These are phyloP conservation scores for Psidium guajava DNA, from an alignment of 345 rosid genomes.

Conservation along the genomic window DNA sequence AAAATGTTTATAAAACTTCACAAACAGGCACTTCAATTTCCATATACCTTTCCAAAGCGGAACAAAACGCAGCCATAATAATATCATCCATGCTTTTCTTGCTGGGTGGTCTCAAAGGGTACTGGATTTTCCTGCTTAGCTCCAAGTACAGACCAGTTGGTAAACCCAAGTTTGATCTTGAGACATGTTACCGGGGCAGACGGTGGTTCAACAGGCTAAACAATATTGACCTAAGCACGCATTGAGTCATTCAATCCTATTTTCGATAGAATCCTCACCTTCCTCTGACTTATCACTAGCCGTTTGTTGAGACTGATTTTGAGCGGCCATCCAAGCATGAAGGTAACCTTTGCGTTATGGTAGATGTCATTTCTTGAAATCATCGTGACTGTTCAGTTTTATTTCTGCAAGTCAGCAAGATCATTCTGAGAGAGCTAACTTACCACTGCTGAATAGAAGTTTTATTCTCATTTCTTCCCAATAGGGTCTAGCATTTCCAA, in stretches of 20 bases:
- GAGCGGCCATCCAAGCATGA: no score
- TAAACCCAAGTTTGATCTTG: not conserved
- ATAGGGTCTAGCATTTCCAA: not conserved
- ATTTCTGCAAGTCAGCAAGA: not conserved
- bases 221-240: not conserved
- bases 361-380: not conserved
- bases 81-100: not conserved
- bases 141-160: not conserved
- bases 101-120: not conserved
- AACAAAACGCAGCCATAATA: not conserved
- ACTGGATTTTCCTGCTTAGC: not conserved
- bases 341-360: not conserved
- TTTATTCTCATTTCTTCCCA: not conserved
- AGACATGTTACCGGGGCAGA: not conserved
- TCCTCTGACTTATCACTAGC: no score
- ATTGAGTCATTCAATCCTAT: not conserved
- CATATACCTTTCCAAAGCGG: not conserved
- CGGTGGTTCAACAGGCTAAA: not conserved
- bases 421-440: not conserved
- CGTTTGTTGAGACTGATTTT: no score
- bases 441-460: not conserved
- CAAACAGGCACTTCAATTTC: not conserved
- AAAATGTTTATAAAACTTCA: not conserved
- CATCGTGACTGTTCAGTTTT: not conserved
- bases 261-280: no score